Evolutionary conservation across 495 filamentous ascomycete species (phyloP), one percentile per base, ranked within the genome.

Genomic region (Neurospora sp.): DNA sequence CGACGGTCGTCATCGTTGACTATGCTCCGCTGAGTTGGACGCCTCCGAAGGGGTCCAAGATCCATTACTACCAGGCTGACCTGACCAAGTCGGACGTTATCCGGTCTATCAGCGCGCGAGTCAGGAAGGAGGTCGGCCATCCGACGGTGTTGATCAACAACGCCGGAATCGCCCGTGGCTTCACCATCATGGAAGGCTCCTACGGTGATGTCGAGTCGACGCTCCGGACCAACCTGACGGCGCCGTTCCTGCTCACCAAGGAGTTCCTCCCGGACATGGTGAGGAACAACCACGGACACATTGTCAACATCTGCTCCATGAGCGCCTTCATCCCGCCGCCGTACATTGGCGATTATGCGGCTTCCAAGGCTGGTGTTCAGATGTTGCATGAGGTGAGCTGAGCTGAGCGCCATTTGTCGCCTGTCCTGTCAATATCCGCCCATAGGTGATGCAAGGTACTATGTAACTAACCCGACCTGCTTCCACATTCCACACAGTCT

Each of bases 91-190:
- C 76, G 14, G 72, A 74, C 31, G 75, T 69, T 5, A 40, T 79
- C 49, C 46, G 70, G 5, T 70, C 69, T n/a, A 72, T 78, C 37
- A 76, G 72, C 39, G 73, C 46, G 12, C 71, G 74, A 4, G 70
- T 80, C 39, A 23, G 71, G 5, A 38, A 41, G 31, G 77, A 80
- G 69, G 75, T 80, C 6, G 79, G 79, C 1, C 73, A 80, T 40
- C 79, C 77, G 18, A 80, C 79, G 0, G 79, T 80, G 27, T 39
- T 80, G 72, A 54, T 80, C 27, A 80, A 78, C 72, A 80, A 79
- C 18, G 79, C 79, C 16, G 77, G 79, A 0, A 70, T 78, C 23
- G 72, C 70, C 9, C 54, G 77, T 39, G 77, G 79, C 20, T 75
- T 60, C 35, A 72, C 46, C 40, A 39, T 81, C 27, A 12, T 80